These are phyloP conservation scores for Aspergillus affinis DNA, from an alignment of 495 filamentous ascomycete genomes.

Conservation along the genomic window DNA sequence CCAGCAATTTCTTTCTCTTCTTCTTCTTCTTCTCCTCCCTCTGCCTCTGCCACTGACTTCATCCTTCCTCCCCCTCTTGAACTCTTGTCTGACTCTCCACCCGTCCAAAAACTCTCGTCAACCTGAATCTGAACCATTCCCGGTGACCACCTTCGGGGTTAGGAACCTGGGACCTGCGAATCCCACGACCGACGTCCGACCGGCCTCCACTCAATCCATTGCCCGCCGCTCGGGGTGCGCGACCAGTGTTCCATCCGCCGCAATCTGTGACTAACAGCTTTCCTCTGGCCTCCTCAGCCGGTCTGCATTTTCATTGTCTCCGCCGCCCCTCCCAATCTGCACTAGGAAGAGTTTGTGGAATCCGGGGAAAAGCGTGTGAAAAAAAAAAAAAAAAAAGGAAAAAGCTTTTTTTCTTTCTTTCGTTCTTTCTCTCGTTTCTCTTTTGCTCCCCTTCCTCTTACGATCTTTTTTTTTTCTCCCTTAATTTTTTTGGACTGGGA, in stretches of 20 bases:
- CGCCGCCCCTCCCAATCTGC: slow-evolving; percentile 27
- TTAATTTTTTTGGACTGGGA: slow-evolving; percentile 1
- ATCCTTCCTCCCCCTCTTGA: not conserved
- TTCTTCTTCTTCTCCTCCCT: too few species aligned
- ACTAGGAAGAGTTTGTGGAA: slow-evolving; percentile 26
- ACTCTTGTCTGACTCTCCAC: not conserved
- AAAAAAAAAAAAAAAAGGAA: slow-evolving; percentile 11
- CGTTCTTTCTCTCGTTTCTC: slow-evolving; percentile 21
- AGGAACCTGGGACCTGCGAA: not conserved
- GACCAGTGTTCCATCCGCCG: slow-evolving; percentile 23
- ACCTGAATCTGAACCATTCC: slow-evolving; percentile 6
- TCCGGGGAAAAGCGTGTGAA: slow-evolving; percentile 33
- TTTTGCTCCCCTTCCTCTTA: slow-evolving; percentile 8
- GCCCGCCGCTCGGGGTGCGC: slow-evolving; percentile 21
- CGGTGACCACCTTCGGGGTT: not conserved
- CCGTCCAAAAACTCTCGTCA: not conserved
- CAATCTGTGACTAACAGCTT: slow-evolving; percentile 52
- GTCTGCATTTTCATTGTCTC: slow-evolving; percentile 20
- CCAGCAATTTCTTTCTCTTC: not conserved
- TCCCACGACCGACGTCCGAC: not conserved
- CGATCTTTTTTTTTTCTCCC: not conserved
- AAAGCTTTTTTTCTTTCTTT: slow-evolving; percentile 26
- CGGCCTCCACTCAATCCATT: slow-evolving; percentile 3
- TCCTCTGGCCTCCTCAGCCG: slow-evolving; percentile 21
- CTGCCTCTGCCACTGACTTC: slow-evolving; percentile 4